Conservation (phyloP, 179 eudicot genomes). For the Carnegiea gigantea region DNA sequence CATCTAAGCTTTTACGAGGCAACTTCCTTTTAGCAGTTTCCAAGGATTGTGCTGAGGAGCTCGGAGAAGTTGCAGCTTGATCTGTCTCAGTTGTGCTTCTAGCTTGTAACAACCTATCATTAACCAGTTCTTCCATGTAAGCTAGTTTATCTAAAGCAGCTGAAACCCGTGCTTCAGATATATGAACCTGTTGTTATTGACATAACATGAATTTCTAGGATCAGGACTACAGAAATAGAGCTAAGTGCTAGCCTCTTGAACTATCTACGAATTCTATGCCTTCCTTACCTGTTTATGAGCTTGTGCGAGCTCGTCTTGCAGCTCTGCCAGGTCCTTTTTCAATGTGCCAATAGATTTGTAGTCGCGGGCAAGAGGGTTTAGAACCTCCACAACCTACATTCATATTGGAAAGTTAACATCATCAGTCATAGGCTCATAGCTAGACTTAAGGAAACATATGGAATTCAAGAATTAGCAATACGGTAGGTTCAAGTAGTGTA, state of each 20-base stretch:
- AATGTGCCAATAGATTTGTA: slow-evolving; percentile 80
- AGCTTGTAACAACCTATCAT: slow-evolving; percentile 83
- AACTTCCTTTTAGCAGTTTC: slow-evolving; percentile 38
- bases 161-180: slow-evolving; percentile 89
- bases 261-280: background rate
- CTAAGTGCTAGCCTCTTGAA: background rate
- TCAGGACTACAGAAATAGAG: background rate
- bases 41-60: slow-evolving; percentile 45
- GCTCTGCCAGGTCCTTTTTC: slow-evolving; percentile 75
- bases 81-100: slow-evolving; percentile 44
- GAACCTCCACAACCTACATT: slow-evolving; percentile 80
- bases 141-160: slow-evolving; percentile 92
- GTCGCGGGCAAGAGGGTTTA: slow-evolving; percentile 91
- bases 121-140: slow-evolving; percentile 83
- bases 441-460: background rate
- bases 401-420: slow-evolving; percentile 22
- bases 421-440: too few relatives aligned
- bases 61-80: slow-evolving; percentile 43
- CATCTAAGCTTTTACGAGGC: slow-evolving; percentile 52
- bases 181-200: slow-evolving; percentile 66
- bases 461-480: background rate
- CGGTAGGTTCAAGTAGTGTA: background rate
- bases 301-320: slow-evolving; percentile 72
- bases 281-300: slow-evolving; percentile 71
- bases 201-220: slow-evolving; percentile 4